Base-by-base conservation (phyloP, 495 filamentous ascomycete species). In the Penicillium soppii region DNA sequence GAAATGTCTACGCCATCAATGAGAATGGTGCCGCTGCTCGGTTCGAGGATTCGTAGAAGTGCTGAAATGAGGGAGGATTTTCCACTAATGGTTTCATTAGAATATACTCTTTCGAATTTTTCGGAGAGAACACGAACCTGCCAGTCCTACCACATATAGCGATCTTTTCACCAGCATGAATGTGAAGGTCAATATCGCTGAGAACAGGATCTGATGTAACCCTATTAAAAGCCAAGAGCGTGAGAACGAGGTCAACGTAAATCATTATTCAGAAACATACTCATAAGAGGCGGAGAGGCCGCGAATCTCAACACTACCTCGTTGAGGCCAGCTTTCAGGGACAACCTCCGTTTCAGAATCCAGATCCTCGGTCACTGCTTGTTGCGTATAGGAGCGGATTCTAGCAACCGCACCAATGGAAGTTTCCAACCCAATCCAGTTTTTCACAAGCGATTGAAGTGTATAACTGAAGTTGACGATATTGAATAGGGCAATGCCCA, bases 1-100 rank as follows among this genome's bases (percentile, higher is more conserved):
- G 62, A 53, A n/a, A 75, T 66, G 40, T 80, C 72, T 5, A 77
- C 37, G 7, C 64, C 73, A 35, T 83, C 79, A 10, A 82, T 68
- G 7, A 52, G 33, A 25, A 83, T 77, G 27, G 39, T 63, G 21
- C 71, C 70, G 35, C 47, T 50, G 12, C 45, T 47, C 1, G 68
- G 40, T 17, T 76, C 63, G 26, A 77, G 58, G 19, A 75, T 46
- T 20, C 71, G 65, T 10, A 79, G 48, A 15, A 79, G 61, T 12
- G 68, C 65, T 36, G 76, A 63, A 36, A 73, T 48, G 21, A 77
- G 42, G 30, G 79, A 68, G 41, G 64, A 62, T 51, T 74, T 72
- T 20, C 73, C 74, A 61, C 75, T 71, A 39, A 12, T 26, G 20
- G 8, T 7, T 0, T n/a, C 20, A 43, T 47, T 10, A 40, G 33